Percentiles rank a stretch among this genome's conserved stretches.
phyloP scores from a whole-genome alignment of 345 rosid genomes.

The Brassica incana region DNA sequence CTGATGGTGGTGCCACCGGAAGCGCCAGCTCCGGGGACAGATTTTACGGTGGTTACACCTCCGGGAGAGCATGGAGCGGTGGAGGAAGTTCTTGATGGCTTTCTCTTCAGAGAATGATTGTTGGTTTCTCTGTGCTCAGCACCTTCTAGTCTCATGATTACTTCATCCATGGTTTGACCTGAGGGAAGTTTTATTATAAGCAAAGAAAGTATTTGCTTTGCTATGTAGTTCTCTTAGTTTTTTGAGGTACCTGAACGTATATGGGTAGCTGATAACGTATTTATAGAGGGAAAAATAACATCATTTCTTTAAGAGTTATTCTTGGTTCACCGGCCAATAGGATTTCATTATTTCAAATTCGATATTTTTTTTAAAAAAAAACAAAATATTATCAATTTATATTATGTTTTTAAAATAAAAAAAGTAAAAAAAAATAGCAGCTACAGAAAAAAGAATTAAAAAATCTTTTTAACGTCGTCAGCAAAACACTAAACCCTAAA shows the following conservation, averaged over 20 bases:
- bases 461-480: too few species aligned
- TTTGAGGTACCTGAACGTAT: slow-evolving; percentile 35
- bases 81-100: slow-evolving; percentile 35
- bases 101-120: slow-evolving; percentile 31
- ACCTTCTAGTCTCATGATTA: slow-evolving; percentile 35
- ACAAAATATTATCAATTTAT: too few species aligned
- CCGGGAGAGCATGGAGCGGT: slow-evolving; percentile 25
- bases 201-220: background rate
- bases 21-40: slow-evolving; percentile 43
- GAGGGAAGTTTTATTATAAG: background rate
- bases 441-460: too few species aligned
- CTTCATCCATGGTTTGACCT: slow-evolving; percentile 35
- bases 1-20: slow-evolving; percentile 50
- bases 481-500: too few species aligned
- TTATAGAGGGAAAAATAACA: slow-evolving; percentile 14
- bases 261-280: slow-evolving; percentile 20
- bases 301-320: background rate
- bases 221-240: background rate
- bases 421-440: too few species aligned
- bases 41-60: slow-evolving; percentile 33
- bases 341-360: too few species aligned
- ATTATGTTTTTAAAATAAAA: too few species aligned
- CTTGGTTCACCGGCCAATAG: too few species aligned
- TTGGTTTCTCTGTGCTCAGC: slow-evolving; percentile 24
- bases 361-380: too few species aligned